Evolutionary conservation across 2,329 filamentous ascomycete species (phyloP), one percentile per base, ranked within the genome.

Genomic region (Cladosporium sp.): DNA sequence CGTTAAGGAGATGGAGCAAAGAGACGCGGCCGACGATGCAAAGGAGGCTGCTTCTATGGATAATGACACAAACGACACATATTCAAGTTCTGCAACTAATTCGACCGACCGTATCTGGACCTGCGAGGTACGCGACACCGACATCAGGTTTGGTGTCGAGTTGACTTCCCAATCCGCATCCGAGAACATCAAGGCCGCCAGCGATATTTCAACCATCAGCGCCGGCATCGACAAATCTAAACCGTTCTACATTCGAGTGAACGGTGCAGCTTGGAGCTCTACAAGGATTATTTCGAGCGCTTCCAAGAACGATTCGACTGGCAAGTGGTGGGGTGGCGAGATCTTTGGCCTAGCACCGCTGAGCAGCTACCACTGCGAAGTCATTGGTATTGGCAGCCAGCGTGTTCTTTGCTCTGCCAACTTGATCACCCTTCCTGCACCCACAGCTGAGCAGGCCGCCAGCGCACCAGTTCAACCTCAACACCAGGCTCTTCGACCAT

Each of bases 221-320:
- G 67, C 70, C 28, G 86, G 85, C 3, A 85, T 90, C 64, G 89
- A 92, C 76, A 84, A 82, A 68, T 84, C 86, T 38, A 93, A 92
- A 76, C 91, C 91, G 5, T 93, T 93, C 74, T 92, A 88, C 75
- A 90, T 93, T 65, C 85, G 88, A 69, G 86, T 94, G 70, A 93
- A 94, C 77, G 89, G 92, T 60, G 90, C 90, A 11, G 85, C 88
- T 68, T 94, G 91, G 91, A 90, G 91, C 74, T 90, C 90, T 1
- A 91, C 90, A 12, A 85, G 89, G 71, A 92, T 93, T 73, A 85
- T 75, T 61, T 85, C 65, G 73, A 81, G 52, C 12, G 49, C 34
- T 21, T 15, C 61, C 4, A 76, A 83, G 66, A 76, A 79, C 60
- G 65, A 63, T 36, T 51, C 78, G 79, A 36, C 78, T 79, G 67